Conservation (phyloP, 2,329 filamentous ascomycete genomes). For the Cercospora sp. region DNA sequence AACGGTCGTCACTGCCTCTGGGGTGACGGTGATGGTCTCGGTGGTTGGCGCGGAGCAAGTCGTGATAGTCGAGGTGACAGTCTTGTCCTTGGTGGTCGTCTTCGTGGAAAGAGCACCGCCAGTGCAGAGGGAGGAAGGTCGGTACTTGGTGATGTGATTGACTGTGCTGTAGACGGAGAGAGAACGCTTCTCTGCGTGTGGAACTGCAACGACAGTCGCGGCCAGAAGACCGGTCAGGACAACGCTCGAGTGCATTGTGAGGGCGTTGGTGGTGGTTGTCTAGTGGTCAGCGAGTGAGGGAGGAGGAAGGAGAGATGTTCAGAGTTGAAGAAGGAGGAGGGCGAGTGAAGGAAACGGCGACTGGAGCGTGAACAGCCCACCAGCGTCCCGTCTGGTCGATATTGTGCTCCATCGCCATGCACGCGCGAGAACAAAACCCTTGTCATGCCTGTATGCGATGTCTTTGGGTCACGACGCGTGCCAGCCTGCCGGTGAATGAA, state of each 20-base stretch:
- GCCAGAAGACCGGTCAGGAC: slow-evolving; percentile 17
- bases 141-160: slow-evolving; percentile 28
- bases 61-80: slow-evolving; percentile 25
- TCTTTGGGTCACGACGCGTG: slow-evolving; percentile 1
- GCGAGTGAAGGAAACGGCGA: not conserved
- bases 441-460: not conserved
- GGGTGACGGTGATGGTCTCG: slow-evolving; percentile 25
- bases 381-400: not conserved
- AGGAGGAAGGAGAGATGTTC: not conserved
- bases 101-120: slow-evolving; percentile 18
- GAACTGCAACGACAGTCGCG: slow-evolving; percentile 7
- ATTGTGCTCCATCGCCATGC: slow-evolving; percentile 9
- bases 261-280: not conserved
- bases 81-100: slow-evolving; percentile 22
- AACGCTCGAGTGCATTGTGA: slow-evolving; percentile 13
- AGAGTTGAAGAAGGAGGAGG: not conserved
- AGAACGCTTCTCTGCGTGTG: slow-evolving; percentile 14
- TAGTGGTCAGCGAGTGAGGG: not conserved
- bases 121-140: slow-evolving; percentile 12
- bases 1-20: slow-evolving; percentile 20
- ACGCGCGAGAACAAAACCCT: not conserved
- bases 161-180: slow-evolving; percentile 20
- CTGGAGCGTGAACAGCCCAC: not conserved
- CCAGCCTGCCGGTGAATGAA: slow-evolving; percentile 6
- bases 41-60: slow-evolving; percentile 22